Evolutionary conservation across 2,329 filamentous ascomycete species (phyloP).

Genomic region (Epichloe sibirici): DNA sequence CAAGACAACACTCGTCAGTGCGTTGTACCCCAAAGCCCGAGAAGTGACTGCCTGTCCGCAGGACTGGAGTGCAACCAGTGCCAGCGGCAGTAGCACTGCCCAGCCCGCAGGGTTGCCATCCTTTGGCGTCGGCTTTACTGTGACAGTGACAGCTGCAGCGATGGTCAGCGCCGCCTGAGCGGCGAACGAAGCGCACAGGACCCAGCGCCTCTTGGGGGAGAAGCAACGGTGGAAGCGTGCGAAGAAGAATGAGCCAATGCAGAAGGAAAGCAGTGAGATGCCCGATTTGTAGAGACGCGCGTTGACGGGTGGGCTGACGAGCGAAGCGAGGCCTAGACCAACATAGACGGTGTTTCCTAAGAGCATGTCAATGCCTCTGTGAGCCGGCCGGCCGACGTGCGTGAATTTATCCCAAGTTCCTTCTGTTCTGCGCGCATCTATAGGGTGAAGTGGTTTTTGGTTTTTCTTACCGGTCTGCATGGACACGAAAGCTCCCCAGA

Average conservation of each 20-base stretch:
- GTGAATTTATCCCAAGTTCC: too few relatives aligned
- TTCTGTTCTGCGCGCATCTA: not conserved
- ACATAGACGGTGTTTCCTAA: conserved; percentile 69
- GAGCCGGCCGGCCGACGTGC: too few relatives aligned
- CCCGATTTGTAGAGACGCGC: conserved; percentile 43
- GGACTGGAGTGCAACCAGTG: conserved; percentile 62
- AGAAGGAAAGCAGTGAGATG: conserved; percentile 59
- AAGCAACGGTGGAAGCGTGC: conserved; percentile 53
- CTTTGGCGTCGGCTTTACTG: conserved; percentile 27
- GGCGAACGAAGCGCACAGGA: conserved; percentile 47
- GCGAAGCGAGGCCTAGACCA: conserved; percentile 57
- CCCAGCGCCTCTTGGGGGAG: conserved; percentile 50
- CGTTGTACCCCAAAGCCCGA: conserved; percentile 54
- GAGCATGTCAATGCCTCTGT: not conserved
- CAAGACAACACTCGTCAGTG: conserved; percentile 65
- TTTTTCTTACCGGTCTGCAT: conserved; percentile 60
- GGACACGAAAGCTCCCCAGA: conserved; percentile 70
- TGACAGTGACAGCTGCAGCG: conserved; percentile 41
- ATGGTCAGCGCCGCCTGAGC: conserved; percentile 38
- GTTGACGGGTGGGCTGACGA: conserved; percentile 20
- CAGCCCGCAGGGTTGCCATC: conserved; percentile 36
- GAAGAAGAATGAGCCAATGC: conserved; percentile 60
- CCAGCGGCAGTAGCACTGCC: conserved; percentile 53
- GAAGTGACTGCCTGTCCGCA: conserved; percentile 69
- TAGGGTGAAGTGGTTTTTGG: not conserved